These are phyloP conservation scores for Thamnidium elegans DNA, from an alignment of 192 early-diverging fungal species.

Conservation along the genomic window DNA sequence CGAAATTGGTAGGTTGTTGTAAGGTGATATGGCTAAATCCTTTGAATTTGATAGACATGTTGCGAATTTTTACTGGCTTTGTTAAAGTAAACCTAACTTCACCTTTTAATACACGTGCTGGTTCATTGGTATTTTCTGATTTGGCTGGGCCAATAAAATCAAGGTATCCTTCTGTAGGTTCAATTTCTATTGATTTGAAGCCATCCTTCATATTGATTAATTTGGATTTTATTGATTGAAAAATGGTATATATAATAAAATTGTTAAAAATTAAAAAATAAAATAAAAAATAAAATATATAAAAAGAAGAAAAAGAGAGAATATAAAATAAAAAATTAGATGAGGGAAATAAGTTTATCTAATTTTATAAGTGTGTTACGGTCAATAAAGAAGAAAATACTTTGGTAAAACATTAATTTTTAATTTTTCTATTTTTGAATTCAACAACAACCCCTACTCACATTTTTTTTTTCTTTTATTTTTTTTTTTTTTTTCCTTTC, in stretches of 20 bases:
- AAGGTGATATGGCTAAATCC: slow-evolving; percentile 23
- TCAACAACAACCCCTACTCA: not conserved
- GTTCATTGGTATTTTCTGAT: not conserved
- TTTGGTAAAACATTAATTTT: slow-evolving; percentile 4
- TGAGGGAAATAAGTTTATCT: not conserved
- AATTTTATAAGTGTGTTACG: not conserved
- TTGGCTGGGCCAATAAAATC: slow-evolving; percentile 30
- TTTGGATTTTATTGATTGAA: slow-evolving; percentile 7
- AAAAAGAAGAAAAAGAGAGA: not conserved
- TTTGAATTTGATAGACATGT: slow-evolving; percentile 38
- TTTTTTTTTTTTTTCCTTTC: not conserved
- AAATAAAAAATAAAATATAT: not conserved
- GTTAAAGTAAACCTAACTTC: slow-evolving; percentile 19
- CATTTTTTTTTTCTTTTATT: slow-evolving; percentile 2
- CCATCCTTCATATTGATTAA: slow-evolving; percentile 26
- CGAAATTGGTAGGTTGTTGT: not conserved
- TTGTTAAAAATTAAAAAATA: too few relatives aligned
- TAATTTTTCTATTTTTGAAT: slow-evolving; percentile 3
- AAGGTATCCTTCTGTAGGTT: slow-evolving; percentile 23
- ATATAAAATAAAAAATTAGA: not conserved
- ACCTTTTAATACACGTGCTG: slow-evolving; percentile 21
- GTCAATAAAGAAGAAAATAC: not conserved
- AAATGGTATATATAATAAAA: slow-evolving; percentile 1
- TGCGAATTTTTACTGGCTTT: slow-evolving; percentile 27
- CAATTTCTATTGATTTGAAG: slow-evolving; percentile 25